A percentile compares a stretch with the other conserved stretches of the same genome.
phyloP scores from a whole-genome alignment of 371 early-diverging fungal species.

The Conidiobolus incongruus region DNA sequence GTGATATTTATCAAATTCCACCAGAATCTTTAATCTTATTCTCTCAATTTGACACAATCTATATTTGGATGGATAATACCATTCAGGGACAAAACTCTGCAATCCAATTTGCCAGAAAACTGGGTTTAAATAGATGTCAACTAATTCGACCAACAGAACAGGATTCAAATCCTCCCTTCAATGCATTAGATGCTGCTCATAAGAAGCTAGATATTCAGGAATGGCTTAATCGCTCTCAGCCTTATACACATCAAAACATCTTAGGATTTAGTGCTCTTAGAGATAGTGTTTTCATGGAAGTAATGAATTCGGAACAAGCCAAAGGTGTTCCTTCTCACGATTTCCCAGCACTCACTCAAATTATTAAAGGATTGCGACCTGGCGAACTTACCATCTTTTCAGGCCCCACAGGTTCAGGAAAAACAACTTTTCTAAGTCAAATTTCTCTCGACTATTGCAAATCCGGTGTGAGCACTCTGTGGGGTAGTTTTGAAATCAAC shows the following conservation, averaged over 20 bases:
- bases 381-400: constrained; percentile 54
- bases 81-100: constrained; percentile 33
- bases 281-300: constrained; percentile 37
- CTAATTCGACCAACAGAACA: constrained; percentile 17
- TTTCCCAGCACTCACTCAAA: constrained; percentile 27
- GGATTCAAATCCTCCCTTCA: constrained; percentile 17
- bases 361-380: constrained; percentile 48
- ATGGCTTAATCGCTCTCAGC: constrained; percentile 16
- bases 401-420: constrained; percentile 52
- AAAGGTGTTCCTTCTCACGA: constrained; percentile 31
- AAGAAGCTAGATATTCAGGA: constrained; percentile 10
- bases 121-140: constrained; percentile 31
- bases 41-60: constrained; percentile 32
- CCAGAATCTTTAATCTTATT: constrained; percentile 28
- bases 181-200: constrained; percentile 14
- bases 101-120: constrained; percentile 27
- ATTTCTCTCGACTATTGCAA: constrained; percentile 43
- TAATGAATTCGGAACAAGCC: constrained; percentile 36
- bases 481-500: constrained; percentile 63
- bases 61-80: constrained; percentile 50
- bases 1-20: constrained; percentile 26
- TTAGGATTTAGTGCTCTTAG: constrained; percentile 28
- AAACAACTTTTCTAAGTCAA: constrained; percentile 56
- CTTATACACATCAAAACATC: constrained; percentile 35
- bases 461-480: constrained; percentile 47